Evolutionary conservation across 495 filamentous ascomycete species (phyloP).

Genomic region (Aspergillus indologenus): DNA sequence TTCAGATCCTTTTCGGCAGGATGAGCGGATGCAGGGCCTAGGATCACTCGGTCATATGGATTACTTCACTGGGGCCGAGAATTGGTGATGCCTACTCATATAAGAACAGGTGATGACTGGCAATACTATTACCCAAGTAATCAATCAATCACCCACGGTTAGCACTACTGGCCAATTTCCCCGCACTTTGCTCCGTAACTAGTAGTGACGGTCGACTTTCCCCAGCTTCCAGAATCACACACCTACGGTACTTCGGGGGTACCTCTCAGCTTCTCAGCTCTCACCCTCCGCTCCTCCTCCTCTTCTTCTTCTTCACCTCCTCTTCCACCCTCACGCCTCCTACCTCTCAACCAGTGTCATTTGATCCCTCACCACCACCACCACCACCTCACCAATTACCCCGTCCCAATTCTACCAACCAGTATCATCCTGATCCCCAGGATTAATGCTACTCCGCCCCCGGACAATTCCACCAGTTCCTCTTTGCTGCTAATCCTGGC

Average conservation of each 20-base stretch:
- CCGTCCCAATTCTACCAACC: conserved; percentile 12
- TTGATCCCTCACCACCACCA: conserved; percentile 16
- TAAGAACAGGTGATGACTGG: not conserved
- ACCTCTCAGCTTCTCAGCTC: conserved; percentile 22
- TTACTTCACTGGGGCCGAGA: conserved; percentile 12
- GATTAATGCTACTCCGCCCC: conserved; percentile 18
- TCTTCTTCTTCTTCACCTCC: conserved; percentile 8
- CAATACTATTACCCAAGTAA: too few species aligned
- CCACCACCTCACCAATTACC: too few species aligned
- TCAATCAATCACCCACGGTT: not conserved
- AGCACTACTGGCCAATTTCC: conserved; percentile 7
- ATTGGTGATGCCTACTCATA: conserved; percentile 9
- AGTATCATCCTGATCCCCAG: conserved; percentile 2
- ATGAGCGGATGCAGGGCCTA: not conserved
- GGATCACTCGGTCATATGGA: conserved; percentile 1
- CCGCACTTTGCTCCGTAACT: conserved; percentile 10
- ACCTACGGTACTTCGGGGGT: conserved; percentile 4
- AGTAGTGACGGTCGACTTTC: conserved; percentile 17
- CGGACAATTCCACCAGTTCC: conserved; percentile 8
- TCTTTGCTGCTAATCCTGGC: conserved; percentile 17
- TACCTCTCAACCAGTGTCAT: conserved; percentile 20
- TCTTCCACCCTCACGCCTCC: not conserved
- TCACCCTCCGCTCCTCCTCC: conserved; percentile 15
- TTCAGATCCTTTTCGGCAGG: not conserved
- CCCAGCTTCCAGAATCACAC: conserved; percentile 22